Conservation (phyloP, 352 stramenopile species). For the Pythium rishiriense region DNA sequence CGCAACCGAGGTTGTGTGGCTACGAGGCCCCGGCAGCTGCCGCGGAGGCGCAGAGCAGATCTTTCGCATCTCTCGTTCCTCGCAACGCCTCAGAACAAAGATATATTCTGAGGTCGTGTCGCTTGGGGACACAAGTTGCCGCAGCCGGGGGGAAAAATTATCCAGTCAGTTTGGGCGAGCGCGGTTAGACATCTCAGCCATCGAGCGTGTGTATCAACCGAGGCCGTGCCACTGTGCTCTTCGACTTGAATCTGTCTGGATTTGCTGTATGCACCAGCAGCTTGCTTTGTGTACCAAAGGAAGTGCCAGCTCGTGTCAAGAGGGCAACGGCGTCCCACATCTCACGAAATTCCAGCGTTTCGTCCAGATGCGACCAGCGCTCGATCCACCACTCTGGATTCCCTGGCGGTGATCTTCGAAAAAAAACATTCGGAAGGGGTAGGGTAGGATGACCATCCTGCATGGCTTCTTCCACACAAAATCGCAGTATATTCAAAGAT, state of each 20-base stretch:
- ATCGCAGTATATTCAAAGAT: not conserved
- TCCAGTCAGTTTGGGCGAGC: too few relatives aligned
- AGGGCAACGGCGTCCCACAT: not conserved
- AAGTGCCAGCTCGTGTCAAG: too few relatives aligned
- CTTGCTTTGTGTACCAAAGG: too few relatives aligned
- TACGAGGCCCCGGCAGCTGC: not conserved
- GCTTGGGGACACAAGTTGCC: too few relatives aligned
- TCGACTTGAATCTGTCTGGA: too few relatives aligned
- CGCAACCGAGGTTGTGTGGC: not conserved
- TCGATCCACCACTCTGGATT: not conserved
- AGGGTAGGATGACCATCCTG: not conserved
- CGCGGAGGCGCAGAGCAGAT: not conserved
- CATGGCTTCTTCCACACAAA: not conserved
- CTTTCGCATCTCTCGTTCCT: not conserved
- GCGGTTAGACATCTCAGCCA: too few relatives aligned
- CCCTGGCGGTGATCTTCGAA: not conserved
- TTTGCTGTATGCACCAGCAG: too few relatives aligned
- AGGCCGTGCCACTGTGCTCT: too few relatives aligned
- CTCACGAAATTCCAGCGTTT: not conserved
- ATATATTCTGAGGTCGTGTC: too few relatives aligned
- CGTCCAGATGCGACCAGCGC: not conserved
- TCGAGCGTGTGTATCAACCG: too few relatives aligned
- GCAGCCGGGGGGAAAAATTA: too few relatives aligned
- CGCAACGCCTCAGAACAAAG: too few relatives aligned
- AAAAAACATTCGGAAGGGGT: not conserved